Evolutionary conservation across 768 basidiomycete species (phyloP), one percentile per base, ranked within the genome.

Genomic region (Serendipita sp.): DNA sequence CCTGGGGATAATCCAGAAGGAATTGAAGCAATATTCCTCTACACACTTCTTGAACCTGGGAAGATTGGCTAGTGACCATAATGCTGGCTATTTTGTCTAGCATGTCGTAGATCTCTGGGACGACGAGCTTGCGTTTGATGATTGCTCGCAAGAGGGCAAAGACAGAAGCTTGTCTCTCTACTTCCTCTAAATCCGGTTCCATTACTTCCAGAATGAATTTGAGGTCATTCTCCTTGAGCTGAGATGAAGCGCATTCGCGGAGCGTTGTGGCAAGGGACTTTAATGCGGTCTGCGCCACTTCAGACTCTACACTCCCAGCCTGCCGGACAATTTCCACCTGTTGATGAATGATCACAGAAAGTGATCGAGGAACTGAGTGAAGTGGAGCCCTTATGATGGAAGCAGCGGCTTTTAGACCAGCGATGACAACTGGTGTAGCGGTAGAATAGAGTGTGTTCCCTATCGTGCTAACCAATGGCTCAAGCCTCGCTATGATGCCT

Each of bases 1-100:
- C 94, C 73, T 98, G 95, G 2, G 95, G 95, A 71, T 98, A 99
- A 70, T 99, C 95, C 8, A 98, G 82, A 56, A 98, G 77, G 79
- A 99, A 99, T 71, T 94, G 91, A 44, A 98, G 82, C 30, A 95
- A 79, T 35, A 92, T 83, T 52, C 86, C 84, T 18, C 96, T 86
- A 66, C 91, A 95, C 7, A 89, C 83, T 72, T 96, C 93, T 71
- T 94, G 94, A 5, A 95, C 91, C 69, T 88, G 86, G 0, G 84
- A 74, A 2, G 94, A 92, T 73, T 98, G 95, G 68, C 83, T 93
- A 11, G 92, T 94, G 45, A 99, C 91, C 80, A 96, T 85, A 69
- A 95, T 83, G 68, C 91, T 86, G 2, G 91, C 85, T 23, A 97
- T 85, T 66, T 85, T 85, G 66, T 91, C 90, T 94, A 99, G 97